Evolutionary conservation across 2,329 filamentous ascomycete species (phyloP), one percentile per base, ranked within the genome.

Genomic region (Drechslerella dactyloides): DNA sequence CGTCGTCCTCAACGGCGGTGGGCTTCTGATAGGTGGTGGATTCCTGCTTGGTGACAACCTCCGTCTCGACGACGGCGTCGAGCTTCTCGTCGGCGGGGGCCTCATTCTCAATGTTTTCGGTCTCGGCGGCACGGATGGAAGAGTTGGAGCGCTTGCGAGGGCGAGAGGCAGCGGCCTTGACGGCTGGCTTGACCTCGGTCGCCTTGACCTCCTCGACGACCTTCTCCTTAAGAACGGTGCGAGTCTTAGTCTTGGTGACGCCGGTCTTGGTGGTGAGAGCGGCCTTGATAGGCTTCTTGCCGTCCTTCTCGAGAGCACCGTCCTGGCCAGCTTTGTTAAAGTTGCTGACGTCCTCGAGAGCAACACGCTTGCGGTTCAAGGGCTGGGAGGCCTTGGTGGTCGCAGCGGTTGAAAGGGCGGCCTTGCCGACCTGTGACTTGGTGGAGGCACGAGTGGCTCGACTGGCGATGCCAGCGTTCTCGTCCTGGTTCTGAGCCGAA

Each of bases 341-440:
- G 82, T 99, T 99, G 85, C 92, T 97, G 76, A 97, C 90, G 82
- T 99, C 94, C 68, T 90, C 92, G 40, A 99, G 85, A 54, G 91
- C 93, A 77, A 89, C 86, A 78, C 94, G 91, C 82, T 90, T 94
- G 78, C 89, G 85, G 83, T 83, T 53, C 83, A 80, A 77, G 83
- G 73, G 81, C 79, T 54, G 80, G 27, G 83, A 81, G 15, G 87
- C 81, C 80, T 88, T 91, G 82, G 65, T 62, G 23, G 53, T 13
- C 44, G 68, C 60, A 17, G 68, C 46, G 13, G 60, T 46, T n/a
- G 66, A 35, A 27, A 44, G 8, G n/a, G 58, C n/a, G 27, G 56
- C 24, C 44, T 72, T 72, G 60, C 54, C 60, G 30, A 57, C 54
- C 1, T 53, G 44, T 2, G 53, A 42, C 51, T 72, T 72, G 15